phyloP scores from a whole-genome alignment of 2,329 filamentous ascomycete species.

The Claviceps sp. region DNA sequence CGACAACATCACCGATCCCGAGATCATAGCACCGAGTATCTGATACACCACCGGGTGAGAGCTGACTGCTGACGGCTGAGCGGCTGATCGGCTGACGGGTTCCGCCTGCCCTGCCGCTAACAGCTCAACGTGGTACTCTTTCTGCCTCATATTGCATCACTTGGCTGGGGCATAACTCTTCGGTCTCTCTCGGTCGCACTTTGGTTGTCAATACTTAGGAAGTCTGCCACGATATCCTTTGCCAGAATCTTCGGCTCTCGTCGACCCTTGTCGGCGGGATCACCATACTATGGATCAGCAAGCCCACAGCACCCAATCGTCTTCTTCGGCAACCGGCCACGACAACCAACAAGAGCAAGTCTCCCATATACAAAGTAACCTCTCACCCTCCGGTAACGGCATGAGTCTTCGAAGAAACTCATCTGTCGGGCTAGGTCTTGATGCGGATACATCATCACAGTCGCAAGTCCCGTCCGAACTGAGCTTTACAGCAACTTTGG shows the following conservation, averaged over 20 bases:
- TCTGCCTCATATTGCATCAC: conserved; percentile 11
- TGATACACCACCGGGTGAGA: background rate
- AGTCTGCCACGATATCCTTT: conserved; percentile 27
- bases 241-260: background rate
- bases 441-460: conserved; percentile 35
- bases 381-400: conserved; percentile 49
- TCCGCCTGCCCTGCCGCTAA: too few species aligned
- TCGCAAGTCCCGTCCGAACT: conserved; percentile 22
- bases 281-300: conserved; percentile 30
- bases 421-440: conserved; percentile 43
- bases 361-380: conserved; percentile 49
- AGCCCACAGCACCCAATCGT: conserved; percentile 41
- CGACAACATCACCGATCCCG: background rate
- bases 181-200: conserved; percentile 15
- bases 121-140: conserved; percentile 3
- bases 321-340: conserved; percentile 35
- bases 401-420: conserved; percentile 30
- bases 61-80: too few species aligned
- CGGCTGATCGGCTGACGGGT: too few species aligned
- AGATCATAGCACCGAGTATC: background rate
- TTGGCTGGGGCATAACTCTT: conserved; percentile 13
- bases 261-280: conserved; percentile 10
- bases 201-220: conserved; percentile 28
- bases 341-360: conserved; percentile 34
- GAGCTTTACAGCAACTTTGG: conserved; percentile 13